Conservation (phyloP, 495 filamentous ascomycete species). For the Lasiosphaeriaceae sp. region DNA sequence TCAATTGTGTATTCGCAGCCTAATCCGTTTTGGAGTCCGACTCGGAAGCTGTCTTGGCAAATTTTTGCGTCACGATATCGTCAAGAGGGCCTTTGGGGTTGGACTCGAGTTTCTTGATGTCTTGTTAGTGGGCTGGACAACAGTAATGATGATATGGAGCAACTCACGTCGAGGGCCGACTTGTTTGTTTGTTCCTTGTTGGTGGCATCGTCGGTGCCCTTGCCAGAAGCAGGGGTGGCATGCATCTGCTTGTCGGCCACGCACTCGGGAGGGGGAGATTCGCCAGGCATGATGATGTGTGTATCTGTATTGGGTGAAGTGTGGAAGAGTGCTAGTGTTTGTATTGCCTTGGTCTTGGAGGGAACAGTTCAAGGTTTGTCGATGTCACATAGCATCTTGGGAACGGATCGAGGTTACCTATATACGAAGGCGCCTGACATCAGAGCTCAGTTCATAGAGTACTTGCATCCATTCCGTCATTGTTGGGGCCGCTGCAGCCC, state of each 20-base stretch:
- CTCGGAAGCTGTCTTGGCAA: constrained; percentile 36
- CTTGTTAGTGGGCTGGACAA: constrained; percentile 12
- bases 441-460: background rate
- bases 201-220: constrained; percentile 45
- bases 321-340: no score
- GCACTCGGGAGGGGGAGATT: constrained; percentile 75
- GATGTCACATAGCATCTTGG: background rate
- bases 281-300: constrained; percentile 38
- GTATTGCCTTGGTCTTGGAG: background rate
- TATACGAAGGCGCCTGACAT: background rate
- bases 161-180: constrained; percentile 41
- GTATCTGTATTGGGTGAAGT: background rate
- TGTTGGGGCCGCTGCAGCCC: background rate
- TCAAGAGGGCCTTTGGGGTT: constrained; percentile 74
- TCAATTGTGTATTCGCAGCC: background rate
- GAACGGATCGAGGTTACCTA: background rate
- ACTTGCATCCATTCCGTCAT: constrained; percentile 3
- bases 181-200: constrained; percentile 49
- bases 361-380: background rate
- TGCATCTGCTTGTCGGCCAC: constrained; percentile 63
- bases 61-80: constrained; percentile 63
- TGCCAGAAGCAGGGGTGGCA: constrained; percentile 53
- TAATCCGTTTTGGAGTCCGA: background rate
- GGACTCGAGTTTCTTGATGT: constrained; percentile 43
- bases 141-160: background rate